Percentiles rank a stretch among this genome's conserved stretches.
Evolutionary conservation across 1,284 basidiomycete genomes (phyloP).

Genomic region (Irpex sp.): DNA sequence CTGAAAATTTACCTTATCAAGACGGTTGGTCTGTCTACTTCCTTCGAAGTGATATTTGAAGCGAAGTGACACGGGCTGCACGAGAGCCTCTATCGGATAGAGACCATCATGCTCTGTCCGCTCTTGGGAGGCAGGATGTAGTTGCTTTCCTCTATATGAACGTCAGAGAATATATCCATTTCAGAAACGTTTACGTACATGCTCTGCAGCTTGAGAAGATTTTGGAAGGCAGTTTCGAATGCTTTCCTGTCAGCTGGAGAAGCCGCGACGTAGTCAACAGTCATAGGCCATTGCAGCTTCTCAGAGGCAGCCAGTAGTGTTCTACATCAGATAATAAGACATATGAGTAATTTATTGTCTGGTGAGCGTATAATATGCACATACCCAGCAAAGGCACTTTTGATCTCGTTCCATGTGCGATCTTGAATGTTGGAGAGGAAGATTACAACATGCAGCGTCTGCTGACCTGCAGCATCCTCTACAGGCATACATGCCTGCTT

Average conservation of each 20-base stretch:
- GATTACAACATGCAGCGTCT: constrained; percentile 48
- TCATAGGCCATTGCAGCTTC: constrained; percentile 77
- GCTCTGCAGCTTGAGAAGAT: constrained; percentile 74
- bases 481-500: constrained; percentile 40
- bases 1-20: constrained; percentile 91
- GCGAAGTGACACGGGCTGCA: constrained; percentile 80
- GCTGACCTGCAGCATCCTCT: constrained; percentile 42
- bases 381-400: constrained; percentile 57
- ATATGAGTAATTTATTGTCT: constrained; percentile 3
- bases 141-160: constrained; percentile 44
- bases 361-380: constrained; percentile 22
- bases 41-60: constrained; percentile 98
- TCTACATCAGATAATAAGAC: constrained; percentile 33
- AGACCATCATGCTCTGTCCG: constrained; percentile 36
- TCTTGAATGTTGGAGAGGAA: constrained; percentile 60
- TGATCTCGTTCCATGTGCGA: constrained; percentile 76
- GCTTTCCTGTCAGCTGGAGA: constrained; percentile 45
- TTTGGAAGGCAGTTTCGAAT: constrained; percentile 75
- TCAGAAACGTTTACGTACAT: constrained; percentile 47
- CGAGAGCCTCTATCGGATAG: constrained; percentile 82
- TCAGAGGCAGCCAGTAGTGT: constrained; percentile 63
- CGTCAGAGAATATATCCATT: constrained; percentile 1
- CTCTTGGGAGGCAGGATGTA: constrained; percentile 26
- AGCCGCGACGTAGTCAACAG: constrained; percentile 58
- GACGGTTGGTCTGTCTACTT: constrained; percentile 80